Evolutionary conservation across 2,329 filamentous ascomycete species (phyloP), one percentile per base, ranked within the genome.

Genomic region (Tolypocladium inflatum): DNA sequence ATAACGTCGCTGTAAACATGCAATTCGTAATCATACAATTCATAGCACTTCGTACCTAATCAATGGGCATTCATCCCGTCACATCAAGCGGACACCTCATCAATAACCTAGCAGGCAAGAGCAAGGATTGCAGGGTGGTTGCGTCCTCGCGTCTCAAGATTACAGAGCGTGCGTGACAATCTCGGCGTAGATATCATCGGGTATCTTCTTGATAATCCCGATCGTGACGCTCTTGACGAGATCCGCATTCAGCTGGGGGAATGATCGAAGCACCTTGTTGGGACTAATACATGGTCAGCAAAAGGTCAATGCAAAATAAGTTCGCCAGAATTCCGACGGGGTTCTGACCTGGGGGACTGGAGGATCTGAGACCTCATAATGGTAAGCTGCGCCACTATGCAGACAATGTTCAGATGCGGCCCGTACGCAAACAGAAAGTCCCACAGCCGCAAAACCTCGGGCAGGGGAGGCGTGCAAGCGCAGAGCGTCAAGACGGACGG

Each of bases 371-470:
- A 88, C 59, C 92, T 81, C 75, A 97, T 90, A 66, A 96, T 83
- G 54, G 97, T 87, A 56, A 99, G 78, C 74, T 99, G 94, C 17
- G 93, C 93, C 19, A 97, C 94, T 63, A 99, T 97, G 71, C 94
- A 97, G 26, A 99, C 76, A 58, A 99, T 90, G 68, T 99, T 99
- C 61, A 99, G 73, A 71, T 99, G 94, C 41, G 91, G 87, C 0
- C 94, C 94, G 65, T 97, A 99, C 0, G 94, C 93, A 68, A 99
- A 96, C 26, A 99, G 75, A 66, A 99, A 99, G 71, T 99, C 94
- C 94, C 94, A 99, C 2, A 99, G 80, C 62, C 89, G 84, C 57
- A 99, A 74, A 0, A 99, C 94, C 73, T 99, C 93, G 0, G 93
- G 93, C 57, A 99, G 74, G 2, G 94, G 94, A 19, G 94, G 94